Evolutionary conservation across 257 asterid species (phyloP).

Genomic region (Solanum tacnaense): DNA sequence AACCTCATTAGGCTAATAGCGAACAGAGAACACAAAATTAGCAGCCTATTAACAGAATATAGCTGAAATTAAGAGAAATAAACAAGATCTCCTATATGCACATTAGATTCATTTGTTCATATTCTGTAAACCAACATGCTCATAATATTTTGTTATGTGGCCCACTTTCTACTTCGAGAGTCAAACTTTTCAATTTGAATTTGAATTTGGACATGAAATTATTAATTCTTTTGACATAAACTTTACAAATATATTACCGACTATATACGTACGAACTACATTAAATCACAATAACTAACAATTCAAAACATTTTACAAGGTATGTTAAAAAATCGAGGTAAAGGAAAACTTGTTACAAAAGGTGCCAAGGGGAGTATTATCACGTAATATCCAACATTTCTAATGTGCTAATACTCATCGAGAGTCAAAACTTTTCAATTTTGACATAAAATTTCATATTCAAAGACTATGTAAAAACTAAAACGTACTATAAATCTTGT

Average conservation of each 20-base stretch:
- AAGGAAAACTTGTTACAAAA: background rate
- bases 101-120: background rate
- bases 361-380: background rate
- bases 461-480: too few relatives aligned
- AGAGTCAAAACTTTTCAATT: background rate
- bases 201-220: background rate
- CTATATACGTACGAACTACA: too few relatives aligned
- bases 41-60: background rate
- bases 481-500: background rate
- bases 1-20: constrained; percentile 4
- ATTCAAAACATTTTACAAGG: background rate
- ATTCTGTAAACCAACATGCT: background rate
- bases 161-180: background rate
- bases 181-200: background rate
- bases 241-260: background rate
- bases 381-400: background rate
- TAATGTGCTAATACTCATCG: background rate
- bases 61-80: background rate
- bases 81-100: background rate
- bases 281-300: too few relatives aligned
- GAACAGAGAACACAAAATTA: background rate
- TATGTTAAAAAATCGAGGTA: background rate
- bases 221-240: background rate
- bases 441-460: too few relatives aligned
- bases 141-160: background rate